Conservation (phyloP, 352 stramenopile genomes). For the Phytopythium sindhum region DNA sequence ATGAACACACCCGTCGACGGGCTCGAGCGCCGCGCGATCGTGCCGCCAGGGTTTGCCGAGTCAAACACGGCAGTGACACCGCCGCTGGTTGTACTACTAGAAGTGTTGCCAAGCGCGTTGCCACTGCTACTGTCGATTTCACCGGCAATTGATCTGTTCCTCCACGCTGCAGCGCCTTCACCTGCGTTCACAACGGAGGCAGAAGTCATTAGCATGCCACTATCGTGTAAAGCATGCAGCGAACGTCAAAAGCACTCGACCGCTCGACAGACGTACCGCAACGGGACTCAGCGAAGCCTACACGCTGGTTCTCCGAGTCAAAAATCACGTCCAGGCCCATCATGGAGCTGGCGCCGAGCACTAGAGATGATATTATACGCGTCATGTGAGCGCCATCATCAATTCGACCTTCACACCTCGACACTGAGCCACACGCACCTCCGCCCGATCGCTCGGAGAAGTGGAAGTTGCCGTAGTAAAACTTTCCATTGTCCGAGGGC, state of each 20-base stretch:
- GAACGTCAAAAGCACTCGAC: not conserved
- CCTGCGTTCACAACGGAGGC: too few relatives aligned
- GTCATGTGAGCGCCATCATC: too few relatives aligned
- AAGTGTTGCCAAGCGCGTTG: not conserved
- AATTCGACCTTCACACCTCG: not conserved
- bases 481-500: slow-evolving; percentile 33
- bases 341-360: slow-evolving; percentile 79
- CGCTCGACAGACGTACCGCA: slow-evolving; percentile 40
- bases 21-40: slow-evolving; percentile 15
- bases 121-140: slow-evolving; percentile 4
- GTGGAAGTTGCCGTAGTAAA: slow-evolving; percentile 77
- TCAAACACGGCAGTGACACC: slow-evolving; percentile 8
- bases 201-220: not conserved
- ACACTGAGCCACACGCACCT: slow-evolving; percentile 27
- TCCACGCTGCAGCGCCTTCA: slow-evolving; percentile 3
- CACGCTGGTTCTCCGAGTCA: slow-evolving; percentile 64
- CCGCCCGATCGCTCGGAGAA: slow-evolving; percentile 77
- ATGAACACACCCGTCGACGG: slow-evolving; percentile 34
- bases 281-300: slow-evolving; percentile 72
- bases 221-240: too few relatives aligned
- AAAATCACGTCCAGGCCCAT: slow-evolving; percentile 85
- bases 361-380: slow-evolving; percentile 19
- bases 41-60: not conserved
- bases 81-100: not conserved
- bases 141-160: slow-evolving; percentile 7